These are phyloP conservation scores for Geranium incanum DNA, from an alignment of 441 rosid species.

Conservation along the genomic window DNA sequence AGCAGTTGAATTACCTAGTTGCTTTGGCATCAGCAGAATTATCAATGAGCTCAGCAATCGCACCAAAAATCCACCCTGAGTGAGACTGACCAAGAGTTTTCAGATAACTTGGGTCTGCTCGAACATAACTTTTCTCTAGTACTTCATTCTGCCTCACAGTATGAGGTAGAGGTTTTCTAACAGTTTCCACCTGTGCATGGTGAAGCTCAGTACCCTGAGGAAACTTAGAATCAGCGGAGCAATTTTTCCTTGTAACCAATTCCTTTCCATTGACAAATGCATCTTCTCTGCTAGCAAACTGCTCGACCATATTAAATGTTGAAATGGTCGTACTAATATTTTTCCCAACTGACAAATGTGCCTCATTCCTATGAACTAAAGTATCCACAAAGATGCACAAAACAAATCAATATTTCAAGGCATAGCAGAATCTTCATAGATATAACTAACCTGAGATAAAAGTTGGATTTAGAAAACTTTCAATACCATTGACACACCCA, in stretches of 20 bases:
- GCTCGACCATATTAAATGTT: neutral
- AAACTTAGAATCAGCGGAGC: slow-evolving; percentile 1
- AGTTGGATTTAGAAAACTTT: neutral
- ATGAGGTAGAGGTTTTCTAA: slow-evolving; percentile 7
- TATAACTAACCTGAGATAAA: neutral
- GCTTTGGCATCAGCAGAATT: slow-evolving; percentile 37
- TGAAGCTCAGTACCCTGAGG: slow-evolving; percentile 11
- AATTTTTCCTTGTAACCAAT: slow-evolving; percentile 12
- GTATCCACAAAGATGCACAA: neutral
- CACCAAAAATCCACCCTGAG: slow-evolving; percentile 37
- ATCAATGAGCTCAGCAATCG: slow-evolving; percentile 40
- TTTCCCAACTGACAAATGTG: neutral
- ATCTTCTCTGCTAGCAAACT: slow-evolving; percentile 5
- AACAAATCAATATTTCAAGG: neutral
- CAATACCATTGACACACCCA: neutral
- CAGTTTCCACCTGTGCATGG: slow-evolving; percentile 10
- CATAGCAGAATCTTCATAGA: neutral
- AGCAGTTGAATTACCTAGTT: slow-evolving; percentile 19
- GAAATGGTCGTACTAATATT: neutral
- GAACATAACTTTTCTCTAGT: slow-evolving; percentile 25
- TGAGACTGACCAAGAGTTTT: slow-evolving; percentile 34
- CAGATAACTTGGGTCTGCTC: slow-evolving; percentile 31
- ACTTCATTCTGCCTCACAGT: slow-evolving; percentile 11
- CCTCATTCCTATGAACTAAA: slow-evolving; percentile 6
- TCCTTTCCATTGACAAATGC: neutral